A percentile compares a stretch with the other conserved stretches of the same genome.
phyloP scores from a whole-genome alignment of 2,329 filamentous ascomycete species.

The Stachybotrys chartarum region DNA sequence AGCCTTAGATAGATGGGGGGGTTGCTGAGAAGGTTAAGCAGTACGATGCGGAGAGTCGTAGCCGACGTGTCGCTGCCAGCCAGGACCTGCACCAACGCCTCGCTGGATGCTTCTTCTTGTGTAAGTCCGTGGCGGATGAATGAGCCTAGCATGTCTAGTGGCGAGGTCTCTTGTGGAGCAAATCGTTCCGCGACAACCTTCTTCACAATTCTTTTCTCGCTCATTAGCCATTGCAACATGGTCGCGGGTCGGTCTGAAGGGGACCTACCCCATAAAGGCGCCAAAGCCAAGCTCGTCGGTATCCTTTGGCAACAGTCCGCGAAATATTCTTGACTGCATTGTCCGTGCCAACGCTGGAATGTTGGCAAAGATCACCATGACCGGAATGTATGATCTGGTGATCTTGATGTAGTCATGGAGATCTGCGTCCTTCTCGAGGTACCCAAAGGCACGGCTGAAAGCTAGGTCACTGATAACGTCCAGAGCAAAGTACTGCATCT shows the following conservation, averaged over 20 bases:
- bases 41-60: constrained; percentile 38
- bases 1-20: constrained; percentile 36
- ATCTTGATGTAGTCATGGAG: constrained; percentile 12
- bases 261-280: background rate
- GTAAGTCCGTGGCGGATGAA: constrained; percentile 23
- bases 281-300: constrained; percentile 9
- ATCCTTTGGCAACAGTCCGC: constrained; percentile 13
- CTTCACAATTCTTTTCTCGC: background rate
- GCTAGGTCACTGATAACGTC: constrained; percentile 18
- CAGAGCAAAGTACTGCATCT: constrained; percentile 9
- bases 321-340: constrained; percentile 10
- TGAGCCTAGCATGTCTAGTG: constrained; percentile 14
- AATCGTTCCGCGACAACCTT: background rate
- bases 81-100: constrained; percentile 19
- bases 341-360: constrained; percentile 12
- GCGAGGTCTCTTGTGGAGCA: background rate
- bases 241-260: background rate
- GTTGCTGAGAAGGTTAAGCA: constrained; percentile 40
- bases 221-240: background rate
- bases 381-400: constrained; percentile 5
- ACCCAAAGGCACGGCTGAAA: constrained; percentile 18
- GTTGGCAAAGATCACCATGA: constrained; percentile 11
- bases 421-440: constrained; percentile 13
- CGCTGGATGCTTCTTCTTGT: constrained; percentile 18
- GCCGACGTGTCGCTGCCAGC: constrained; percentile 30